Base-by-base conservation (phyloP, 2,329 filamentous ascomycete species). In the Phyllosticta ampelicida region DNA sequence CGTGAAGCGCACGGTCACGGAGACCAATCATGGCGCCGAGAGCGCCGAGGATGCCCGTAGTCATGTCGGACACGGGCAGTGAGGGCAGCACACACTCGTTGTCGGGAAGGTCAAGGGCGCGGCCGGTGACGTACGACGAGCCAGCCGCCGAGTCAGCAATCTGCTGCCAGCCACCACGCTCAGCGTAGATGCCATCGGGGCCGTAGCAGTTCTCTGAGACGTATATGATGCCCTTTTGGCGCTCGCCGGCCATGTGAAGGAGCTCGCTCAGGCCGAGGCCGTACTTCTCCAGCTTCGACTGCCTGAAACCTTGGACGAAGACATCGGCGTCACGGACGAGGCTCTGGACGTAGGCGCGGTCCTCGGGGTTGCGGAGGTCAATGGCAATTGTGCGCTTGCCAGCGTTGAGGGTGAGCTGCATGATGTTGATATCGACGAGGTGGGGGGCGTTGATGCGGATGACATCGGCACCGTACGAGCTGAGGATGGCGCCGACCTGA, bases 271-370 rank as follows among this genome's bases (percentile, higher is more conserved):
- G 66, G 0, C 75, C 72, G 16, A 77, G 68, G 0, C 75, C 75
- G n/a, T 68, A 70, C 23, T 70, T 68, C 36, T 70, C 68, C 53
- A 82, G 68, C 9, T 72, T 70, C 6, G 72, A 73, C 9, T 73
- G 71, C 9, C 79, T 71, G 69, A 78, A 83, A 23, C 80, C 79
- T 60, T 81, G 77, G 20, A 82, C 66, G 59, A 82, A 76, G 36
- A 82, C 74, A 63, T 83, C 80, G 1, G 75, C 78, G 1, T 78
- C 76, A 5, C 65, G 63, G 11, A 82, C 63, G 1, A 82, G 71
- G 5, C 71, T 66, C 2, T 69, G 65, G 0, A 80, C 65, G 9
- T 73, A 68, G 1, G 65, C 64, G 59, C 70, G 72, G 53, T 77
- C 77, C 1, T 68, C 65, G 1, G 70, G 62, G 2, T 73, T 69